Evolutionary conservation across 108 stramenopile genomes (phyloP), one percentile per base, ranked within the genome.

Genomic region (Epithemia pelagica): DNA sequence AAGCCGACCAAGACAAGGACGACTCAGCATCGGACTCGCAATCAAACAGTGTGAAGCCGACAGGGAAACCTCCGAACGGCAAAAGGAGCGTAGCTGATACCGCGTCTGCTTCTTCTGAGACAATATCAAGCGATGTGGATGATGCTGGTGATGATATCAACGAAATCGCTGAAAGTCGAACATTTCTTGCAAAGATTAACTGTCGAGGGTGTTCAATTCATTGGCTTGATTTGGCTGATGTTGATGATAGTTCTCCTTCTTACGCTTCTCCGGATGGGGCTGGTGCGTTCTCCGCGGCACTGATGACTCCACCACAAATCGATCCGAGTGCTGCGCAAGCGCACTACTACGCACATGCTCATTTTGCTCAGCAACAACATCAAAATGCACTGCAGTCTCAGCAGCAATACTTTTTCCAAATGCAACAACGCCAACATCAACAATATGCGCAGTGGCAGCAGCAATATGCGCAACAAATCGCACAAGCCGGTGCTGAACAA

Each of bases 111-210:
- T 25, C 37, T 24, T 56, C 28, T 3, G 31, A n/a, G 24, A 58
- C 51, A 20, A 63, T 68, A 24, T 29, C 59, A 24, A 61, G 66
- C 20, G 58, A 77, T n/a, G 61, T 52, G 2, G 64, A 29, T 22
- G 65, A 64, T 23, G 64, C 59, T 15, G 71, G 73, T 20, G 78
- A 83, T 59, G 80, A 86, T 54, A 83, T 86, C n/a, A 76, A 86
- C 56, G 72, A 77, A 23, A 82, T 86, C 59, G 64, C 82, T 0
- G 80, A 82, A 59, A 81, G 80, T 61, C 61, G 82, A 26, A 87
- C 86, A 7, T 83, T 87, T 62, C 53, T 87, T 7, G 79, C 77
- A 18, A 83, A 80, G 59, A 78, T 87, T 21, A 76, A 74, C 23
- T 77, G 78, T 53, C 25, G 63, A 55, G 58, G 59, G 32, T 76